These are phyloP conservation scores for Arthrocladium fulminans DNA, from an alignment of 2,329 filamentous ascomycete species.

Conservation along the genomic window DNA sequence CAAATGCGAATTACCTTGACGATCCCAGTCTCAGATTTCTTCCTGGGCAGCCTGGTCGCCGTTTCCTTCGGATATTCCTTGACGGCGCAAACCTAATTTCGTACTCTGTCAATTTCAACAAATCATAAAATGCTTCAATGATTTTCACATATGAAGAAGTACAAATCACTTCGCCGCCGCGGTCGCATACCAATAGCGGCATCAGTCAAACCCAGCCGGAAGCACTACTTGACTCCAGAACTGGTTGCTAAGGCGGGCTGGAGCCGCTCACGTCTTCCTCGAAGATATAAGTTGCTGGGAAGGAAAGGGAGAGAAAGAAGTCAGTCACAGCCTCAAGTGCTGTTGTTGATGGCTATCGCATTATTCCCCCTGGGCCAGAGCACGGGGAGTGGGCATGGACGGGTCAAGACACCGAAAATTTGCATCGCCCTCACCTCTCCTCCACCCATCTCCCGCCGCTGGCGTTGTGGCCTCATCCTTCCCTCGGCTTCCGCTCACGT, in stretches of 20 bases:
- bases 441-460: no score
- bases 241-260: background rate
- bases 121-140: background rate
- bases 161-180: background rate
- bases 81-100: conserved; percentile 13
- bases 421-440: no score
- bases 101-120: conserved; percentile 16
- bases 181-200: background rate
- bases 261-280: background rate
- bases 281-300: background rate
- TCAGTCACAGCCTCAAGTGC: background rate
- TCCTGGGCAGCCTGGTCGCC: conserved; percentile 14
- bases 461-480: no score
- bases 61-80: conserved; percentile 20
- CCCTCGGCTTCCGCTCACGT: no score
- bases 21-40: conserved; percentile 2
- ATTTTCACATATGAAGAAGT: background rate
- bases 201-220: background rate
- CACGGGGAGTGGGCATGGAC: no score
- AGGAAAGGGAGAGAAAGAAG: conserved; percentile 1
- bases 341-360: no score
- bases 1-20: conserved; percentile 1
- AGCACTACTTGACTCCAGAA: conserved; percentile 3
- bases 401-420: no score
- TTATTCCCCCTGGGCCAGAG: no score